Evolutionary conservation across 2,329 filamentous ascomycete species (phyloP), one percentile per base, ranked within the genome.

Genomic region (Fonsecaea pedrosoi): DNA sequence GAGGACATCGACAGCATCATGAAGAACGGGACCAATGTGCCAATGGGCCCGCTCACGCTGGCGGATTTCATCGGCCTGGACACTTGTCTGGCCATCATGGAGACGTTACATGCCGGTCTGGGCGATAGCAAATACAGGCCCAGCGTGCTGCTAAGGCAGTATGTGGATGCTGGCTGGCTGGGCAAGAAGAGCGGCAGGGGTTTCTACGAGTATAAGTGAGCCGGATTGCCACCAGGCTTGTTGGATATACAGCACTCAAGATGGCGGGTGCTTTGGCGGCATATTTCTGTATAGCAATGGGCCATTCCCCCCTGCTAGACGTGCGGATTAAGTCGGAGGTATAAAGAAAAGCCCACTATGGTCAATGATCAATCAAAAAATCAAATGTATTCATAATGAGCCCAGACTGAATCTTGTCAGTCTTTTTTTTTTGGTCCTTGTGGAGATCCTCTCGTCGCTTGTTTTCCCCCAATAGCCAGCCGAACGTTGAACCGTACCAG

Each of bases 11-110:
- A 99, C 77, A 89, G 86, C 71, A 99, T 99, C 74, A 99, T 99
- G 95, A 98, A 97, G 86, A 97, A 97, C 74, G 95, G 95, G 55
- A 99, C 95, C 25, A 97, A 97, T 76, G 95, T 99, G 48, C 95
- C 95, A 30, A 99, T 99, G 95, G 95, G 95, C 0, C 95, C 95
- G 9, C 83, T 99, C 71, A 90, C 93, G 75, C 82, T 99, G 74
- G 95, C 95, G 2, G 95, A 99, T 79, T 99, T 99, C 75, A 98
- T 99, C 75, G 95, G 95, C 7, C 84, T 99, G 54, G 95, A 99
- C 78, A 99, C 95, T 0, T 99, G 95, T 76, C 82, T 98, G 69
- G 89, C 94, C 25, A 99, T 99, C 75, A 99, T 99, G 95, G 93
- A 91, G 80, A 95, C 98, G 3, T 80, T 99, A 75, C 89, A 98